phyloP scores from a whole-genome alignment of 2,329 filamentous ascomycete species.

The Pseudofabraea citricarpa region DNA sequence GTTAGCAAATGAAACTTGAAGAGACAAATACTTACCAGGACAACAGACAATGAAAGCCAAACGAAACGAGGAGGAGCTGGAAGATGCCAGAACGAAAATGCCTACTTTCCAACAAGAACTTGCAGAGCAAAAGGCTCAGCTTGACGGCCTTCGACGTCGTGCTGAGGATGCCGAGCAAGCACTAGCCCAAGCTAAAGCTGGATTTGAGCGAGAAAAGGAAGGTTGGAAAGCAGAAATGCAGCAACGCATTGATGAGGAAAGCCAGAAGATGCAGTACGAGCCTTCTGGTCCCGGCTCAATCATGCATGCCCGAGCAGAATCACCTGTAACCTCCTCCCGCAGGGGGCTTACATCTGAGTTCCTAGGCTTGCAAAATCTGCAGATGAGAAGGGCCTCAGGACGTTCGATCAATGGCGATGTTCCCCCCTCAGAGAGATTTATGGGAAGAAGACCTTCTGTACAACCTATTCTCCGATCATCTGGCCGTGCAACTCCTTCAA shows the following conservation, averaged over 20 bases:
- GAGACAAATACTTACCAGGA: conserved; percentile 7
- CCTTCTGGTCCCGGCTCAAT: conserved; percentile 18
- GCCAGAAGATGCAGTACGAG: conserved; percentile 51
- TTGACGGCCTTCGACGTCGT: conserved; percentile 59
- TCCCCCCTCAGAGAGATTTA: conserved; percentile 13
- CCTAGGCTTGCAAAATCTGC: conserved; percentile 31
- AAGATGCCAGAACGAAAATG: conserved; percentile 61
- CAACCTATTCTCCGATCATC: conserved; percentile 20
- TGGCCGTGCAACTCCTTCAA: conserved; percentile 22
- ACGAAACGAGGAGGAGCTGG: conserved; percentile 72
- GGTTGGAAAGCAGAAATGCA: conserved; percentile 50
- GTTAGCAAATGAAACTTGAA: conserved; percentile 27
- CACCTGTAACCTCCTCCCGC: conserved; percentile 24
- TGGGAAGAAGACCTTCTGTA: conserved; percentile 20
- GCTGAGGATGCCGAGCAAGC: conserved; percentile 62
- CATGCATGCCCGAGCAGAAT: conserved; percentile 27
- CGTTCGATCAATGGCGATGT: conserved; percentile 25
- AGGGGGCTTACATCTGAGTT: conserved; percentile 27
- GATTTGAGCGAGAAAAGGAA: conserved; percentile 55
- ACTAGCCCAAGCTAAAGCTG: conserved; percentile 51
- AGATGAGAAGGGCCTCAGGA: conserved; percentile 22
- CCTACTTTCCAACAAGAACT: conserved; percentile 62
- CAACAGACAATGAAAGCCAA: conserved; percentile 56
- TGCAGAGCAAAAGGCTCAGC: conserved; percentile 50
- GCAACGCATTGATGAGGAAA: conserved; percentile 61